Conservation (phyloP, 306 rosid genomes). For the Pyrus betulifolia region DNA sequence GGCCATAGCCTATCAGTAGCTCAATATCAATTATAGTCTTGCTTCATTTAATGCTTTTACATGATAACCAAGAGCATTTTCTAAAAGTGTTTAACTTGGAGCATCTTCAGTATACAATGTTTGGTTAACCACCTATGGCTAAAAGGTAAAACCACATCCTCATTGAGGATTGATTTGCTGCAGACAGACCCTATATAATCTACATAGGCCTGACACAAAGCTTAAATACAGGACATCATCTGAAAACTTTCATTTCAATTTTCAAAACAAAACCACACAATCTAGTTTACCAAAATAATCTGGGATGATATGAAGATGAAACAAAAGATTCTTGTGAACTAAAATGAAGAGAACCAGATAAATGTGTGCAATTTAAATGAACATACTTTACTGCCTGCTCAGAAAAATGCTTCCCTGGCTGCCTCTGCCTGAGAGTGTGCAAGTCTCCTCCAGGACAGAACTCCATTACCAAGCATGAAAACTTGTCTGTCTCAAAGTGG, state of each 20-base stretch:
- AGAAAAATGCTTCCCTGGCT: conserved; percentile 93
- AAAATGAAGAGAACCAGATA: neutral
- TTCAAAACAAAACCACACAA: too few species aligned
- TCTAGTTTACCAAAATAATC: neutral
- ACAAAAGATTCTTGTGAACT: conserved; percentile 5
- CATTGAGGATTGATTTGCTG: neutral
- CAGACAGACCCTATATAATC: neutral
- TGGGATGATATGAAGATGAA: neutral
- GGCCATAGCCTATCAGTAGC: neutral
- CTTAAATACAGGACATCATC: neutral
- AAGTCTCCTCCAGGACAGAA: conserved; percentile 99
- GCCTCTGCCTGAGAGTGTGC: conserved; percentile 95
- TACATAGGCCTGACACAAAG: neutral
- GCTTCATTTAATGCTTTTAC: neutral
- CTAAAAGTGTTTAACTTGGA: neutral
- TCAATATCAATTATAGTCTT: neutral
- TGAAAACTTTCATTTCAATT: neutral
- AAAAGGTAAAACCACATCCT: neutral
- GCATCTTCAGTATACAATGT: neutral
- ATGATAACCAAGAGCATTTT: neutral
- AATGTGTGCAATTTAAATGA: conserved; percentile 14
- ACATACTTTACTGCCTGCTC: conserved; percentile 99
- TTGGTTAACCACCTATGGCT: neutral
- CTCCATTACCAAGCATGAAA: conserved; percentile 98
- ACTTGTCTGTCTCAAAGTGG: conserved; percentile 95